Conservation (phyloP, 768 basidiomycete species). For the Mycena polygramma region DNA sequence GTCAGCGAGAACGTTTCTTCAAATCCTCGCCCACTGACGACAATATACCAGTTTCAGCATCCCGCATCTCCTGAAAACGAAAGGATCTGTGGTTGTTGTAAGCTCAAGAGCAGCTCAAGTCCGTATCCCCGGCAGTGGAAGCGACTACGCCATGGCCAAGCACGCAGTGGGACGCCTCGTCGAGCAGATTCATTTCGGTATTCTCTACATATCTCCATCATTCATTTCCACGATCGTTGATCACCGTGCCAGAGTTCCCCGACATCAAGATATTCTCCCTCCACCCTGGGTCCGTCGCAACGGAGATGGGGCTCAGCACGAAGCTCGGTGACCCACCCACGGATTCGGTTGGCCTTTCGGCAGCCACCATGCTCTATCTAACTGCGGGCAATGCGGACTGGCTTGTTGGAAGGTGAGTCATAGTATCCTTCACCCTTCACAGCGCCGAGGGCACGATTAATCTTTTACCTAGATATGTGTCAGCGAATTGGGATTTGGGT, state of each 20-base stretch:
- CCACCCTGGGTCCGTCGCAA: conserved; percentile 2
- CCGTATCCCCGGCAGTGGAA: neutral
- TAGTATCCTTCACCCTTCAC: neutral
- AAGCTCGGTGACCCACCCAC: neutral
- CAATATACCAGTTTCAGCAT: conserved; percentile 1
- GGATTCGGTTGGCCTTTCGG: conserved; percentile 8
- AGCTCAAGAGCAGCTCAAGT: neutral
- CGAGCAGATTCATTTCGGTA: conserved; percentile 10
- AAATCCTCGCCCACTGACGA: neutral
- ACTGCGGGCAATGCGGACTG: conserved; percentile 2
- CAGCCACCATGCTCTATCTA: conserved; percentile 1
- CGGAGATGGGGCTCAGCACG: neutral
- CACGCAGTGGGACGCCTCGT: conserved; percentile 3
- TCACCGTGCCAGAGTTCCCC: neutral
- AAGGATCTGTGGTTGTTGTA: neutral
- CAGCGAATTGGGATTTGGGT: conserved; percentile 11
- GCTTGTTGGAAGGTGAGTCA: conserved; percentile 9
- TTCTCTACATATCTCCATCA: neutral
- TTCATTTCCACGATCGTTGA: neutral
- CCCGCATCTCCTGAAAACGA: conserved; percentile 5
- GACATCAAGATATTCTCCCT: conserved; percentile 1
- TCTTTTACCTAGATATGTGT: neutral
- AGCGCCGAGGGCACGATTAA: no score
- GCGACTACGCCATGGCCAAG: neutral
- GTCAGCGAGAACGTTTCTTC: neutral